phyloP scores from a whole-genome alignment of 345 rosid species.

The Xanthoceras sorbifolium region DNA sequence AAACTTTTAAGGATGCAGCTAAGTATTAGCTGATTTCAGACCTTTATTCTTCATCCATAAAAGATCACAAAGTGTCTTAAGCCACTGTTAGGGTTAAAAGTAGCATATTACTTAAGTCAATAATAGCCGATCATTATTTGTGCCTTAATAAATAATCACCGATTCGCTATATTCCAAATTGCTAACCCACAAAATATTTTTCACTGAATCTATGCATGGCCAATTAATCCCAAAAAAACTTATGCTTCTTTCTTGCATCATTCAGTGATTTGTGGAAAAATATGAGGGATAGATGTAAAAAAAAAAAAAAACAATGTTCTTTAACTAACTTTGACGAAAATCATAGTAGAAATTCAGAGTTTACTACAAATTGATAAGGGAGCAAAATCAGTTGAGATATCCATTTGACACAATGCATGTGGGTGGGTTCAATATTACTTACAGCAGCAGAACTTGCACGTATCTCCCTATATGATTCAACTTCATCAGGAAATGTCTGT shows the following conservation, averaged over 20 bases:
- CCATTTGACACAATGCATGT: neutral
- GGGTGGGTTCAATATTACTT: constrained; percentile 34
- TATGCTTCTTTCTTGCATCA: neutral
- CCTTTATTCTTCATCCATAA: neutral
- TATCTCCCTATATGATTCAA: constrained; percentile 80
- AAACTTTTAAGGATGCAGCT: neutral
- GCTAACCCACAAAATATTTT: too few relatives aligned
- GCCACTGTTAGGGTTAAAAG: neutral
- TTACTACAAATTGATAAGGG: neutral
- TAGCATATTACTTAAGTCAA: neutral
- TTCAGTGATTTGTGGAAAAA: neutral
- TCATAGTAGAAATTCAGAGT: neutral
- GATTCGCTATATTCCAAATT: too few relatives aligned
- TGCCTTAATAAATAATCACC: neutral
- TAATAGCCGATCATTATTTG: neutral
- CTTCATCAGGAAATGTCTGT: constrained; percentile 88
- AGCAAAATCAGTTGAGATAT: neutral
- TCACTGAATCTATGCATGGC: too few relatives aligned
- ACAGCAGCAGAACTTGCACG: constrained; percentile 91
- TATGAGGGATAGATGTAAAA: neutral
- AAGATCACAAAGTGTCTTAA: neutral
- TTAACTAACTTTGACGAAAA: neutral
- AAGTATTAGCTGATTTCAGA: neutral
- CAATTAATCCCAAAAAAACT: too few relatives aligned
- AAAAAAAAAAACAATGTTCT: neutral